Evolutionary conservation across 805 yeast genomes (phyloP), one percentile per base, ranked within the genome.

Genomic region (Hanseniaspora hatyaiensis): DNA sequence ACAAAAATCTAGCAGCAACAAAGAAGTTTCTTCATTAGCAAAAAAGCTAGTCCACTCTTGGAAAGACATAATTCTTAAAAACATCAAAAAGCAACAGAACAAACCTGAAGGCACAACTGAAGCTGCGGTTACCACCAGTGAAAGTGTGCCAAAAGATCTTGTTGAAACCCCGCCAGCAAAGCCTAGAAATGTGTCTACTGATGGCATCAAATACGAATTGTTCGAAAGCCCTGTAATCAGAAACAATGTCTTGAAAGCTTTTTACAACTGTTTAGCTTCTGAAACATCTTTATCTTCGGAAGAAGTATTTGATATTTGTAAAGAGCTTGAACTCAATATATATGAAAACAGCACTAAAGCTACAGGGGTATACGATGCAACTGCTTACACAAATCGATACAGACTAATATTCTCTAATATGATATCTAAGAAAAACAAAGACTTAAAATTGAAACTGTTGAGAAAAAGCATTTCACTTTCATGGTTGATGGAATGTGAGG

Each of bases 381-480:
- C 71, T 31, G 69, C 71, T 33, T 89, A 89, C 63, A 71, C 92
- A 50, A 82, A 80, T 59, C 87, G 82, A 64, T 74, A 88, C 69
- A 74, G 98, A 56, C 81, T 94, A 4, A 73, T 87, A 47, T 84
- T 82, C 38, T 80, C 88, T 72, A 89, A 88, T 61, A 70, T 92
- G 52, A 79, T 92, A 59, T 88, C 89, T 59, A 83, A 83, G 63
- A 82, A 82, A 60, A 92, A 92, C 61, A 95, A 95, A 3, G 86
- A 80, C 52, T 70, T 92, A 51, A 75, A 96, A 55, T 69, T 67
- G 9, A 74, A 80, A 51, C 73, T 92, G 31, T 72, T 80, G 18
- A 64, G 69, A 19, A 82, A 85, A n/a, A 80, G 76, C 49, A 71
- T 92, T 36, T 54, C 71, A 28, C 78, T 96, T 1, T 65, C 70